A percentile compares a stretch with the other conserved stretches of the same genome.
Conservation (phyloP, 768 basidiomycete species). For the Auricularia heimuer region DNA sequence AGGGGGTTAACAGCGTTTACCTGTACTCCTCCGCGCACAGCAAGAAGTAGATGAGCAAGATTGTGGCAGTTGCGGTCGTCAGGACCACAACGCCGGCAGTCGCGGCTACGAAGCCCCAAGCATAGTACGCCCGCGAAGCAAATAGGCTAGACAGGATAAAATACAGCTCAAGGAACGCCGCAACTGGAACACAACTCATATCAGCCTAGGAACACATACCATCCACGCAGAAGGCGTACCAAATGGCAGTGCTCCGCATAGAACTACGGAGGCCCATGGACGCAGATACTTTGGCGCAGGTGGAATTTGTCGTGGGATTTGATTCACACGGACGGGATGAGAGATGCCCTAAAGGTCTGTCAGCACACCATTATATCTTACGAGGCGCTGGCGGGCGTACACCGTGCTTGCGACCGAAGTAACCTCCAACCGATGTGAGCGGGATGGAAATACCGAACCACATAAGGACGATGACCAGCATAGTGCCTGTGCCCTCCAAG, state of each 20-base stretch:
- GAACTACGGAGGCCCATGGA: conserved; percentile 64
- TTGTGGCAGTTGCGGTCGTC: conserved; percentile 85
- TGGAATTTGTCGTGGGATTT: conserved; percentile 94
- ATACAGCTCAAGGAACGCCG: conserved; percentile 91
- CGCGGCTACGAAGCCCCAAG: conserved; percentile 89
- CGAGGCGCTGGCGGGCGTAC: conserved; percentile 25
- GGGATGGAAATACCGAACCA: conserved; percentile 96
- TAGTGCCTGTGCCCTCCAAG: conserved; percentile 44
- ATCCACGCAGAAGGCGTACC: conserved; percentile 34
- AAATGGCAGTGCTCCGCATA: conserved; percentile 90
- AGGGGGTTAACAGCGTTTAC: conserved; percentile 27
- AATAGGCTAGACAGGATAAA: conserved; percentile 88
- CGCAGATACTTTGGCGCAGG: conserved; percentile 75
- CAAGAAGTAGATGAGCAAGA: conserved; percentile 82
- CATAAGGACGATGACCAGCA: conserved; percentile 70
- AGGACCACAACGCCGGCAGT: conserved; percentile 75
- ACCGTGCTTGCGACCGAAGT: conserved; percentile 78
- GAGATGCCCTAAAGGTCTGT: conserved; percentile 41
- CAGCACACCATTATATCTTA: neutral
- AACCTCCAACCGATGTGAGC: conserved; percentile 72
- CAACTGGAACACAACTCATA: conserved; percentile 39
- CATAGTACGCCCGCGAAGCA: conserved; percentile 87
- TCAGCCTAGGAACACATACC: neutral
- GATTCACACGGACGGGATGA: conserved; percentile 85
- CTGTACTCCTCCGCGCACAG: conserved; percentile 93